Evolutionary conservation across 345 rosid species (phyloP).

Genomic region (Psidium guajava): DNA sequence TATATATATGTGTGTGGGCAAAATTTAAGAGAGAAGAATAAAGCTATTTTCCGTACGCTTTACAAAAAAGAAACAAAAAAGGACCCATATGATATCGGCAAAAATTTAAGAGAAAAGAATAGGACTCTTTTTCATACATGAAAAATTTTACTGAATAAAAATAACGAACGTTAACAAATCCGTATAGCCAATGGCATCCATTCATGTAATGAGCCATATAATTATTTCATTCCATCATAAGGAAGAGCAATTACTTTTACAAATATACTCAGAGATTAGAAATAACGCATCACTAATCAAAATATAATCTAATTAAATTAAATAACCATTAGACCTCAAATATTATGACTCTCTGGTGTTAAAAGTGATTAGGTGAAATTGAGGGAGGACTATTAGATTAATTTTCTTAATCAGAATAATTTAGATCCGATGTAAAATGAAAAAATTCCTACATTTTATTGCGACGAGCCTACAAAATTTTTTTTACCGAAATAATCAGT

Average conservation of each 20-base stretch:
- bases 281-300: neutral
- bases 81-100: neutral
- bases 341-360: fast-evolving
- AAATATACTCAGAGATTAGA: neutral
- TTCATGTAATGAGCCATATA: neutral
- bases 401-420: neutral
- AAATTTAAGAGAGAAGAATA: neutral
- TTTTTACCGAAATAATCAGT: neutral
- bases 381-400: no score
- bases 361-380: neutral
- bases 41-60: neutral
- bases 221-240: neutral
- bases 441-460: neutral
- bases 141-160: neutral
- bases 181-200: neutral
- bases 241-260: neutral
- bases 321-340: neutral
- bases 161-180: neutral
- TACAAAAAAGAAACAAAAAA: no score
- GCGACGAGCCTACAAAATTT: neutral
- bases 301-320: neutral
- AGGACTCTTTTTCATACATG: neutral
- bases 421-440: neutral
- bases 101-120: neutral
- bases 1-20: neutral